phyloP scores from a whole-genome alignment of 129 eudicot genomes.

The carrot (Daucus carota) region DH1_v3.0 NC_030385.2:3825001-3825500 shows the following conservation, averaged over 20 bases:
- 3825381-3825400: conserved; percentile 28
- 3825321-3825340: conserved; percentile 69
- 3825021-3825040: background rate
- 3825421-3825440: conserved; percentile 60
- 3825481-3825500: conserved; percentile 48
- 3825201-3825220: background rate
- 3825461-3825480: conserved; percentile 25
- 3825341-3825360: conserved; percentile 66
- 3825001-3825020: background rate
- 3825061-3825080: too few relatives aligned
- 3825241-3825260: conserved; percentile 66
- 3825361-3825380: conserved; percentile 64
- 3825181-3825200: background rate
- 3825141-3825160: too few relatives aligned
- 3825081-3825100: background rate
- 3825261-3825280: conserved; percentile 93
- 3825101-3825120: background rate
- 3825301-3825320: conserved; percentile 84
- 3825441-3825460: conserved; percentile 89
- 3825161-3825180: too few relatives aligned
- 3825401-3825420: conserved; percentile 38
- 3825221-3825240: conserved; percentile 66
- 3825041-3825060: background rate
- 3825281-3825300: conserved; percentile 42
- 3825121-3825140: background rate